These are phyloP conservation scores for Paecilomyces formosus DNA, from an alignment of 2,329 filamentous ascomycete genomes.

Conservation along the genomic window DNA sequence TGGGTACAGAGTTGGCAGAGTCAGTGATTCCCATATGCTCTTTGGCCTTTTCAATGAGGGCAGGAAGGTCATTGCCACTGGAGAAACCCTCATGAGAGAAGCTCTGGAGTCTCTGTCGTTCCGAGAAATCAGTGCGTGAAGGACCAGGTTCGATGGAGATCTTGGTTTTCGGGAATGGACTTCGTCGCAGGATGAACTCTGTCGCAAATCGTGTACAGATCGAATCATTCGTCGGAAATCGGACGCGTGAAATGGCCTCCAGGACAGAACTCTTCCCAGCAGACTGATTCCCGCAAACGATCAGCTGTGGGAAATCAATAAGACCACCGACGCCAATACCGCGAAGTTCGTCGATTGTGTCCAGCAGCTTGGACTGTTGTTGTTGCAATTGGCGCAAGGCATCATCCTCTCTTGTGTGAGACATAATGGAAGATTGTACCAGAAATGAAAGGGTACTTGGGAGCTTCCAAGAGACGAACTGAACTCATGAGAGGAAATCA, in stretches of 20 bases:
- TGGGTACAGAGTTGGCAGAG: constrained; percentile 3
- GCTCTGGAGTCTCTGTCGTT: not conserved
- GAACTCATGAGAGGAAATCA: not conserved
- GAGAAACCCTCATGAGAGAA: constrained; percentile 9
- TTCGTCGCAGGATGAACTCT: constrained; percentile 48
- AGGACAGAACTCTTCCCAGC: not conserved
- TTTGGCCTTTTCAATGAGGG: constrained; percentile 47
- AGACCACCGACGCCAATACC: not conserved
- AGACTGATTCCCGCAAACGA: not conserved
- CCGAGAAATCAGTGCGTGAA: constrained; percentile 9
- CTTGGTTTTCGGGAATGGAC: constrained; percentile 25
- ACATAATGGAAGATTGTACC: not conserved
- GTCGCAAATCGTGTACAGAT: constrained; percentile 57
- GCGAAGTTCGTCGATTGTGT: not conserved
- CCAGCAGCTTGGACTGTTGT: not conserved
- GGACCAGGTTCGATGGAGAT: constrained; percentile 36
- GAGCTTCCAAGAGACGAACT: not conserved
- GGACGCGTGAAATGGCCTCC: not conserved
- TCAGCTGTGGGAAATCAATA: not conserved
- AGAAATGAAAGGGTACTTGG: not conserved
- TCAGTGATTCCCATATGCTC: constrained; percentile 42
- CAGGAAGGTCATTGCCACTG: constrained; percentile 25
- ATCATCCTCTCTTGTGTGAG: not conserved
- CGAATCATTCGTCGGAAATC: constrained; percentile 43
- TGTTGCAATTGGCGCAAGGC: not conserved